A percentile compares a stretch with the other conserved stretches of the same genome.
Evolutionary conservation across 768 basidiomycete genomes (phyloP).

Genomic region (Suillus plorans): DNA sequence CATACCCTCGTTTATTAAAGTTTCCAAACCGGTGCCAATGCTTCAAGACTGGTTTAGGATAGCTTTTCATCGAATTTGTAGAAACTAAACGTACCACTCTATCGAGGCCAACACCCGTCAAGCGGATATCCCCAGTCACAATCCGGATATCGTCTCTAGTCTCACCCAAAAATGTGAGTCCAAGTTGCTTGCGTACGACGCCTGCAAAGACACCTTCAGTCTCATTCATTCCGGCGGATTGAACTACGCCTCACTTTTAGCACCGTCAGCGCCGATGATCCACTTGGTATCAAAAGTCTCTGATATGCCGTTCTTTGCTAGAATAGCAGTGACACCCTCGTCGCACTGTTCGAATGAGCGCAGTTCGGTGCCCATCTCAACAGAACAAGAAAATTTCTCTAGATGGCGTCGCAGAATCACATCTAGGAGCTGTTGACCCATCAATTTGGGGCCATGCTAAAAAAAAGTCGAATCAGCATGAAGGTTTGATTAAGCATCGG

Average conservation of each 20-base stretch:
- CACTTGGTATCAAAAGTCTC: conserved; percentile 7
- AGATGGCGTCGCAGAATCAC: conserved; percentile 19
- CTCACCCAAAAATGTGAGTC: conserved; percentile 25
- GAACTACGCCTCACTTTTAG: conserved; percentile 9
- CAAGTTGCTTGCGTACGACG: conserved; percentile 10
- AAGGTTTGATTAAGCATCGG: not conserved
- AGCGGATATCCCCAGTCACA: conserved; percentile 35
- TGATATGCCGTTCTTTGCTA: conserved; percentile 1
- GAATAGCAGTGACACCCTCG: conserved; percentile 27
- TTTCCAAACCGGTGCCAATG: conserved; percentile 52
- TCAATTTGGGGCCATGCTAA: not conserved
- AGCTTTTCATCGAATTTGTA: not conserved
- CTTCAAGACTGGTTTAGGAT: conserved; percentile 22
- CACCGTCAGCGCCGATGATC: conserved; percentile 20
- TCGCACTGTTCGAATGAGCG: conserved; percentile 31
- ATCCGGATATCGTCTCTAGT: conserved; percentile 26
- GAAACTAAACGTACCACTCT: conserved; percentile 28
- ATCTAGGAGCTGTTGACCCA: conserved; percentile 26
- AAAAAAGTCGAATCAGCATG: not conserved
- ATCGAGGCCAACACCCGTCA: conserved; percentile 36
- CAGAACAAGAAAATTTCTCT: conserved; percentile 23
- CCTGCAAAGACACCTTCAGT: not conserved
- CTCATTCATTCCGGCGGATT: not conserved
- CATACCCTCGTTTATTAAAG: not conserved
- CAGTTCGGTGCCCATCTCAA: conserved; percentile 39